Conservation (phyloP, 352 stramenopile genomes). For the Phytophthora citricola region DNA sequence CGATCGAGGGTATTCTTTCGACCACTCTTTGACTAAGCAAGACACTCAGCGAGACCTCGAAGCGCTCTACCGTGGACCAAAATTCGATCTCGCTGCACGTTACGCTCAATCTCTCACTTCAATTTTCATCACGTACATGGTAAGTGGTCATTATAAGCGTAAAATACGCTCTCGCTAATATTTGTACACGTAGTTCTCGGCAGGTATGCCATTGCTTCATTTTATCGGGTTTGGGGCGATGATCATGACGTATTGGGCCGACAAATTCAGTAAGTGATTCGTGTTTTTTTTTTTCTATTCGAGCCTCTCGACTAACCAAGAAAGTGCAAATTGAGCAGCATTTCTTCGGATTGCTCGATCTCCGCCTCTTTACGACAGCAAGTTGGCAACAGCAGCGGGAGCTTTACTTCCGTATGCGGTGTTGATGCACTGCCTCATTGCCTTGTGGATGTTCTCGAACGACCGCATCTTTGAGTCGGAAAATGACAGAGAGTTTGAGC, state of each 20-base stretch:
- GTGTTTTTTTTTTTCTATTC: not conserved
- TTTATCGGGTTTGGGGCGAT: constrained; percentile 77
- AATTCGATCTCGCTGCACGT: constrained; percentile 76
- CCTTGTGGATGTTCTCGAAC: constrained; percentile 91
- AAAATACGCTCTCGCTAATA: not conserved
- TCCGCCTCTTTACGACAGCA: constrained; percentile 75
- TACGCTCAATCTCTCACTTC: constrained; percentile 83
- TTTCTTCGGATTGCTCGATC: constrained; percentile 79
- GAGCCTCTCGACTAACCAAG: not conserved
- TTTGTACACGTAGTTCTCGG: constrained; percentile 61
- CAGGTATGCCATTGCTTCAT: constrained; percentile 81
- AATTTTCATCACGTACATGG: constrained; percentile 85
- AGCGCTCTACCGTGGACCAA: constrained; percentile 72
- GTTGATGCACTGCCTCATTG: constrained; percentile 73
- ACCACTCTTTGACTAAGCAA: constrained; percentile 72
- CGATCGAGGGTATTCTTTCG: constrained; percentile 69
- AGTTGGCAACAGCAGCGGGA: constrained; percentile 63
- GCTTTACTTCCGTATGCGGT: constrained; percentile 79
- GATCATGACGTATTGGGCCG: constrained; percentile 84
- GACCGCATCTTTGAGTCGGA: constrained; percentile 81
- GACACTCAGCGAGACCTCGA: constrained; percentile 87
- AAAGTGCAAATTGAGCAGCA: constrained; percentile 12
- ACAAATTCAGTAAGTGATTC: constrained; percentile 80
- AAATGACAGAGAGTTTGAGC: constrained; percentile 18
- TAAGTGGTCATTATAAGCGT: constrained; percentile 19